These are phyloP conservation scores for Endoconidiophora laricicola DNA, from an alignment of 2,329 filamentous ascomycete species.

Conservation along the genomic window DNA sequence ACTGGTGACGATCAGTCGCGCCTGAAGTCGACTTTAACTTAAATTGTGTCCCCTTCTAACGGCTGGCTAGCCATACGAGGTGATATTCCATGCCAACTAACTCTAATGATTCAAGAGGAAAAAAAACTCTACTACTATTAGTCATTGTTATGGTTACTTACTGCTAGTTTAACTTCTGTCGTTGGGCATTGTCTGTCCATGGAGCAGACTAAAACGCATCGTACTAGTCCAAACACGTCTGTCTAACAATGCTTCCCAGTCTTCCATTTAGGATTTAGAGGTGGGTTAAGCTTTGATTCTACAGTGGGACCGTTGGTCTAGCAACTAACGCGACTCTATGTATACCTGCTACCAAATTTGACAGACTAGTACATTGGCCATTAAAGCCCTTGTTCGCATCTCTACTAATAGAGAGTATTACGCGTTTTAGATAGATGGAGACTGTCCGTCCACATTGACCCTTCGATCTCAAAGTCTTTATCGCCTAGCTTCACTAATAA, in stretches of 20 bases:
- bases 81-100: too few species aligned
- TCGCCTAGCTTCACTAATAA: too few species aligned
- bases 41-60: too few species aligned
- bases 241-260: background rate
- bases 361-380: background rate
- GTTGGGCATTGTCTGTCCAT: background rate
- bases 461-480: too few species aligned
- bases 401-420: too few species aligned
- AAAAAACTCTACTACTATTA: background rate
- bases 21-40: too few species aligned
- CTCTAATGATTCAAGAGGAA: background rate
- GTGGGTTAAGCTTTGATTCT: background rate
- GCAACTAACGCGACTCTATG: constrained; percentile 1
- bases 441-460: too few species aligned
- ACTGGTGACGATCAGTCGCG: too few species aligned
- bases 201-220: background rate
- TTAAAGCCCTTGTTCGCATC: background rate
- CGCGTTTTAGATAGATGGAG: too few species aligned
- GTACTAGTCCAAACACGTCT: background rate
- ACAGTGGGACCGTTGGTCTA: background rate
- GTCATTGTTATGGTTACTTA: background rate
- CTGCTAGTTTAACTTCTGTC: too few species aligned
- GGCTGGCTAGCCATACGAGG: too few species aligned
- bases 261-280: background rate
- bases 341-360: background rate